Base-by-base conservation (phyloP, 768 basidiomycete species). In the Phaeotremella skinneri region DNA sequence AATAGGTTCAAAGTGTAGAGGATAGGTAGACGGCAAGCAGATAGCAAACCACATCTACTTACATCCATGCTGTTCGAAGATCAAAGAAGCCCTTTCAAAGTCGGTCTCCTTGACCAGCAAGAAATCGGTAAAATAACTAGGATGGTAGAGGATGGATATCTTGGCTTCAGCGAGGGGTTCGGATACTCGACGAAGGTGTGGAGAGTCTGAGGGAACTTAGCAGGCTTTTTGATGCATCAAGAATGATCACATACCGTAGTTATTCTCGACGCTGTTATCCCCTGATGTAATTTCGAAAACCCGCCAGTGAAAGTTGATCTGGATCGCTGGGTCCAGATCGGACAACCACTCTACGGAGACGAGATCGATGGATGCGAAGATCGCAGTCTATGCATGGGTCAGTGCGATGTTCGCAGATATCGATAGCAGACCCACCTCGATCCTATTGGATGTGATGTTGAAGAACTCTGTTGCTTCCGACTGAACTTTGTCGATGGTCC, bases 271-370 rank as follows among this genome's bases (percentile, higher is more conserved):
- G 9, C 50, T 63, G 20, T 56, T 49, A 51, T 72, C 70, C 1
- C 68, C 70, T 29, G 68, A 68, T 16, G 51, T 60, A 29, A 73
- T 73, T 57, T 73, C 68, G 48, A 69, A 73, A 4, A 68, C 71
- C 25, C 66, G 53, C 71, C 71, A 73, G 23, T 43, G 59, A 7
- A 57, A 53, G 45, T 62, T 70, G 43, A 73, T 61, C 34, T 53
- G 52, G 4, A 72, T 53, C 0, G 56, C 59, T 7, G 27, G n/a
- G 29, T 69, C 55, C 16, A 25, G 26, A 27, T 52, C 41, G 26
- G 17, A 30, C 17, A 34, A 56, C 71, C 71, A 73, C 52, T 66
- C 63, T 4, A 49, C 47, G n/a, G 20, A 34, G 47, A 73, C 59
- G 31, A 69, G 52, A 26, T 64, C 66, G 21, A 61, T 26, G 3